A percentile compares a stretch with the other conserved stretches of the same genome.
Conservation (phyloP, 768 basidiomycete species). For the Hemileccinum impolitum region DNA sequence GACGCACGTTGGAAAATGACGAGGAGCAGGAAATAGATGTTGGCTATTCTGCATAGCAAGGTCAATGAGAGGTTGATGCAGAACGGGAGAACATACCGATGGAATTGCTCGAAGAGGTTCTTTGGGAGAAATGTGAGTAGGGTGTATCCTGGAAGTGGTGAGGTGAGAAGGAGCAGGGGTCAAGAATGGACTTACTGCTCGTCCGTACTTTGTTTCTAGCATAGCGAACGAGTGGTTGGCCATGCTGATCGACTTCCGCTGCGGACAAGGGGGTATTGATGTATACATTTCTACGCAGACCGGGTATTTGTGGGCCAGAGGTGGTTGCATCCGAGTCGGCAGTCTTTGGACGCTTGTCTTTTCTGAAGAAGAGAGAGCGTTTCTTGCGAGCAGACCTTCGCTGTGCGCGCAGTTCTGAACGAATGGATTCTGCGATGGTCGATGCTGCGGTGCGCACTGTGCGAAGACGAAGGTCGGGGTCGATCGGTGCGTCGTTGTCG, state of each 20-base stretch:
- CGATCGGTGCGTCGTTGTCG: constrained; percentile 66
- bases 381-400: constrained; percentile 47
- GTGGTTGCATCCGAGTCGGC: constrained; percentile 27
- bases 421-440: constrained; percentile 83
- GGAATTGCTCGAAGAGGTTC: constrained; percentile 94
- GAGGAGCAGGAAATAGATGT: constrained; percentile 86
- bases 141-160: constrained; percentile 69
- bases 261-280: constrained; percentile 70
- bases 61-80: background rate
- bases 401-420: constrained; percentile 68
- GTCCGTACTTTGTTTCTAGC: constrained; percentile 92
- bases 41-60: constrained; percentile 60
- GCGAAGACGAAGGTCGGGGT: constrained; percentile 82
- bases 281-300: constrained; percentile 70
- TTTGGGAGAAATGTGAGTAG: constrained; percentile 87
- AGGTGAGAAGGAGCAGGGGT: background rate
- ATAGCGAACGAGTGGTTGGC: constrained; percentile 80
- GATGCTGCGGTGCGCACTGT: constrained; percentile 93
- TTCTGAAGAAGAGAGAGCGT: constrained; percentile 57
- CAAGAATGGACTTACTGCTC: constrained; percentile 60
- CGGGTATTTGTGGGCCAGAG: constrained; percentile 37
- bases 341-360: constrained; percentile 42
- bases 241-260: constrained; percentile 61
- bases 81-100: constrained; percentile 49
- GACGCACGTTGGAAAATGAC: constrained; percentile 73